Evolutionary conservation across 2,329 filamentous ascomycete genomes (phyloP).

Genomic region (Cladophialophora chaetospira): DNA sequence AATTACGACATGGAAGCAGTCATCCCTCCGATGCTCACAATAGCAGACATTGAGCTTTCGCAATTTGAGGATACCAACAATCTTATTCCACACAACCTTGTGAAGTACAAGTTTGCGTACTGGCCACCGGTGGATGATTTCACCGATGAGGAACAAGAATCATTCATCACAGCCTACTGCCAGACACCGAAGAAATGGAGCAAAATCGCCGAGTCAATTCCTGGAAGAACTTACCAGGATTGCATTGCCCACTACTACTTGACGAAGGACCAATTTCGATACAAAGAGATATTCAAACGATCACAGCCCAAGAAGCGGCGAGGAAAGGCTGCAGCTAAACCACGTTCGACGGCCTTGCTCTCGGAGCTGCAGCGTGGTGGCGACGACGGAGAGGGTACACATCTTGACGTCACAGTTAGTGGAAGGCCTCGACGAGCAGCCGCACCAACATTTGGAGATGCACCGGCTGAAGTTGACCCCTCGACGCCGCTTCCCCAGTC

Average conservation of each 20-base stretch:
- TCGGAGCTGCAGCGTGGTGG: constrained; percentile 50
- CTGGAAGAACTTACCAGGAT: constrained; percentile 50
- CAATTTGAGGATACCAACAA: constrained; percentile 53
- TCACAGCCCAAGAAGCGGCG: constrained; percentile 46
- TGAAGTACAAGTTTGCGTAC: constrained; percentile 49
- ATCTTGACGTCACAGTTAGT: constrained; percentile 51
- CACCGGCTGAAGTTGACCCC: constrained; percentile 34
- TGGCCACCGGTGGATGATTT: constrained; percentile 51
- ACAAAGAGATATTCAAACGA: constrained; percentile 52
- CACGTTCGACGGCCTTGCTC: constrained; percentile 53
- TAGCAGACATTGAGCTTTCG: constrained; percentile 40
- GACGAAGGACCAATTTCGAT: constrained; percentile 53
- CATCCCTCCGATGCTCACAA: constrained; percentile 52
- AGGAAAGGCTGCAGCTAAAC: constrained; percentile 40
- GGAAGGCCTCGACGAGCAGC: constrained; percentile 53
- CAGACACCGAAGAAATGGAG: constrained; percentile 54
- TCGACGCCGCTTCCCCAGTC: constrained; percentile 37
- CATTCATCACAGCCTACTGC: constrained; percentile 52
- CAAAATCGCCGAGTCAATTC: constrained; percentile 51
- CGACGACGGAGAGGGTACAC: constrained; percentile 44
- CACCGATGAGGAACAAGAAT: constrained; percentile 48
- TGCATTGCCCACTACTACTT: constrained; percentile 55
- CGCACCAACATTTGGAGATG: constrained; percentile 51
- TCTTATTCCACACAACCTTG: constrained; percentile 41
- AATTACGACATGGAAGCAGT: constrained; percentile 50